Base-by-base conservation (phyloP, 2,329 filamentous ascomycete species). In the Fusarium miscanthi region DNA sequence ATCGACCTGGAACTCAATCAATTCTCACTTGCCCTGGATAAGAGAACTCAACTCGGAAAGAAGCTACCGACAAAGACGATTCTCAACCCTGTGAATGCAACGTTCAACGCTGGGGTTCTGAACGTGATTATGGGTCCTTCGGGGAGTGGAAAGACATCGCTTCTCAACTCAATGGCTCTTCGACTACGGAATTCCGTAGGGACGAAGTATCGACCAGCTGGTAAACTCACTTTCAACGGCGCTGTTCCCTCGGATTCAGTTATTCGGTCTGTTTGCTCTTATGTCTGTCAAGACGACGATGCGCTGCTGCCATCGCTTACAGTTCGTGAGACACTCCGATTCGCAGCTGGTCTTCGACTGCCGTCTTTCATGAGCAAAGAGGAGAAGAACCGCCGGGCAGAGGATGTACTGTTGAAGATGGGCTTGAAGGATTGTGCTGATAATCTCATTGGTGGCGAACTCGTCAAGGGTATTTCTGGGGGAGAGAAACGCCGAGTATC, bases 91-190 rank as follows among this genome's bases (percentile, higher is more conserved):
- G 85, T 94, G 17, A 90, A 86, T 3, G 84, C 91, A 0, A 89
- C 87, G 0, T 94, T 95, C 72, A 85, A 89, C 51, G 88, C 93
- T 0, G 92, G 92, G 1, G 84, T 87, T 19, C 78, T 95, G 19
- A 94, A 94, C 70, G 87, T 94, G 30, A 93, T 95, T 71, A 94
- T 94, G 92, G 93, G 93, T 0, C 93, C 93, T 0, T 94, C 92
- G 0, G 93, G 93, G 0, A 92, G 89, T 49, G 93, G 93, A 2
- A 95, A 95, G 79, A 94, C 92, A 0, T 92, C 91, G 1, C 83
- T 94, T 2, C 84, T 94, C 16, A 94, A 93, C 76, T 87, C 90
- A 3, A 92, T 95, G 87, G 91, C 93, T 2, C 83, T 90, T 6
- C 85, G 93, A 21, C 82, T 94, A 8, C 88, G 89, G 31, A 89